These are phyloP conservation scores for Globisporangium sylvaticum DNA, from an alignment of 352 stramenopile species.

Conservation along the genomic window DNA sequence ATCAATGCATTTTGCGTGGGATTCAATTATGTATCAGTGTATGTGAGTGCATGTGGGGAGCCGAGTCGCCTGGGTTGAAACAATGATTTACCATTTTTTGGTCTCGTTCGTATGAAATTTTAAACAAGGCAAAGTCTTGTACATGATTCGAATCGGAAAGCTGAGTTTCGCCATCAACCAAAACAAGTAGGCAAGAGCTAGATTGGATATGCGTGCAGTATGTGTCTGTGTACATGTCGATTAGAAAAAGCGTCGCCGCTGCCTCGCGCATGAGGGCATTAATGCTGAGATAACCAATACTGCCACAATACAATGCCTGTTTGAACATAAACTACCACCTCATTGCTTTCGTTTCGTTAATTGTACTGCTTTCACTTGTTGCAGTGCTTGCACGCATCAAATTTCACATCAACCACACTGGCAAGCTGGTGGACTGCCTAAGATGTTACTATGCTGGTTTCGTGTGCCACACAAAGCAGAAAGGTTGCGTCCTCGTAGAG, in stretches of 20 bases:
- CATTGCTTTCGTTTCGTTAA: not conserved
- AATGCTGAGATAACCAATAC: not conserved
- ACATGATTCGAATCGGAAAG: slow-evolving; percentile 55
- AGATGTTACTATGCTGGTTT: too few relatives aligned
- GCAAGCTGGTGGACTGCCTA: too few relatives aligned
- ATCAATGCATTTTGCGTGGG: not conserved
- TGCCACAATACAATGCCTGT: too few relatives aligned
- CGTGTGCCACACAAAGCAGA: too few relatives aligned
- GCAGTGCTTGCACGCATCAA: too few relatives aligned
- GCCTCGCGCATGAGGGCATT: not conserved
- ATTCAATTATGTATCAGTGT: not conserved
- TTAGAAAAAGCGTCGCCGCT: not conserved
- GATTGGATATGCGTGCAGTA: not conserved
- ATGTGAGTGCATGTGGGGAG: slow-evolving; percentile 7
- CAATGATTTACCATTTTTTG: slow-evolving; percentile 66
- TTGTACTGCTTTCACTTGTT: not conserved
- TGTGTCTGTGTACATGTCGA: not conserved
- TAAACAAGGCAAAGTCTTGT: slow-evolving; percentile 16
- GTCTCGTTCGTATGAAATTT: slow-evolving; percentile 59
- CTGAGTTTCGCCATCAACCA: slow-evolving; percentile 36
- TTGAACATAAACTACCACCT: not conserved
- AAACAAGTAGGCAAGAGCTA: not conserved
- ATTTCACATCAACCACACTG: too few relatives aligned
- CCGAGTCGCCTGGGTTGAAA: slow-evolving; percentile 16
- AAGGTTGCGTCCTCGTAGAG: too few relatives aligned